Evolutionary conservation across 2,329 filamentous ascomycete species (phyloP), one percentile per base, ranked within the genome.

Genomic region (Aspergillus spinulosporus): DNA sequence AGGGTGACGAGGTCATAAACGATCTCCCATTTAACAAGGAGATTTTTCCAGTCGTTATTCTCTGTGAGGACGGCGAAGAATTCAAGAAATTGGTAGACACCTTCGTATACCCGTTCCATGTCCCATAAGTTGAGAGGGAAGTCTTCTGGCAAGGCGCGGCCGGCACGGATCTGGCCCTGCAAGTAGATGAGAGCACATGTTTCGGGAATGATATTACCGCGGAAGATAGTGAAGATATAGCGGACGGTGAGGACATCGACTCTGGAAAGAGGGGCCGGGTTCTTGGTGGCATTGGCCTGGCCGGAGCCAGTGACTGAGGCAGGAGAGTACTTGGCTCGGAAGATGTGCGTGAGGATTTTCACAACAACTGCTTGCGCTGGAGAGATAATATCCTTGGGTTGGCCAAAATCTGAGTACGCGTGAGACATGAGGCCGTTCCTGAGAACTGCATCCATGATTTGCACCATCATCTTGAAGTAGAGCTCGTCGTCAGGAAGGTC

Each of bases 41-140:
- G 87, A 42, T 85, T 83, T 60, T 95, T 90, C 79, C 91, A 91
- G 49, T 90, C 88, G 43, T 87, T 82, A 65, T 93, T 88, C 68
- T 96, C 92, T 0, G 90, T 92, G 29, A 96, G 84, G 0, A 94
- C 92, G 12, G 89, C 91, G 52, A 97, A 88, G 70, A 97, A 96
- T 65, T 97, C 92, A 1, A 97, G 84, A 68, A 96, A 96, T 72
- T 97, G 92, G 50, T 92, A 91, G 1, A 97, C 85, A 0, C 93
- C 93, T 68, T 97, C 93, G 71, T 96, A 96, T 57, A 95, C 93
- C 11, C 93, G 86, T 71, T 97, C 93, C 88, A 97, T 96, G 67
- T 97, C 93, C 93, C 93, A 97, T 45, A 92, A 83, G 66, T 97
- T 95, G 1, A 97, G 86, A 0, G 93, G 93, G 66, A 97, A 97